phyloP scores from a whole-genome alignment of 1,284 basidiomycete genomes.

The Papiliotrema laurentii region DNA sequence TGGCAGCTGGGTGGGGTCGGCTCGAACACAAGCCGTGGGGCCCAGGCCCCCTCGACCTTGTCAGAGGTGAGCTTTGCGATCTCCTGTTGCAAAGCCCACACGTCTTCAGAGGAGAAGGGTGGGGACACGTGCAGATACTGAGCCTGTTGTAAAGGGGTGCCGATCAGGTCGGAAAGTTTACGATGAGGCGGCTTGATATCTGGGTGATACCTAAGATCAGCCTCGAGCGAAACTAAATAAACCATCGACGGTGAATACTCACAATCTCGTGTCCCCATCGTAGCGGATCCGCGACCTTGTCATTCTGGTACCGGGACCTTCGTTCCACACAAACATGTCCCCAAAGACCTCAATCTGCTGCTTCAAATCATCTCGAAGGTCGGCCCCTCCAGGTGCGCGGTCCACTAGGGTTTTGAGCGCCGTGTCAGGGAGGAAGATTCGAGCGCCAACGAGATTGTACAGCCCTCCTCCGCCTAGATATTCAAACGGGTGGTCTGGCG shows the following conservation, averaged over 20 bases:
- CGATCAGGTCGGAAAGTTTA: constrained; percentile 17
- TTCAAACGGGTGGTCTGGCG: constrained; percentile 9
- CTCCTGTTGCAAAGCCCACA: constrained; percentile 18
- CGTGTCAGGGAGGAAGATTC: constrained; percentile 27
- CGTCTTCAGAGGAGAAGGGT: constrained; percentile 27
- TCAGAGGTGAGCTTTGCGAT: constrained; percentile 1
- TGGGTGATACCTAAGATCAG: constrained; percentile 33
- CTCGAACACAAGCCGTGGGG: constrained; percentile 37
- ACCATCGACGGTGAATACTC: constrained; percentile 14
- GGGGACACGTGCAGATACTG: constrained; percentile 37
- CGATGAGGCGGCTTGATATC: constrained; percentile 23
- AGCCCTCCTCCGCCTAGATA: constrained; percentile 39
- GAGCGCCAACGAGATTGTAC: constrained; percentile 35
- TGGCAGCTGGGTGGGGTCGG: constrained; percentile 35
- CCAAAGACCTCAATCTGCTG: constrained; percentile 20
- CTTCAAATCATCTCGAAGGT: constrained; percentile 20
- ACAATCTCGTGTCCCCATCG: constrained; percentile 31
- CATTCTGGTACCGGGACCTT: constrained; percentile 16
- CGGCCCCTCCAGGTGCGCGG: constrained; percentile 12
- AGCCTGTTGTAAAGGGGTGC: constrained; percentile 22
- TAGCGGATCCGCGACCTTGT: constrained; percentile 31
- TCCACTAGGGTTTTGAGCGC: constrained; percentile 28
- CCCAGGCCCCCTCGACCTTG: constrained; percentile 15
- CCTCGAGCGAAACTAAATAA: too few relatives aligned
- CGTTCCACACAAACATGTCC: constrained; percentile 38